Base-by-base conservation (phyloP, 2,329 filamentous ascomycete genomes). In the Anthostomella pinea region DNA sequence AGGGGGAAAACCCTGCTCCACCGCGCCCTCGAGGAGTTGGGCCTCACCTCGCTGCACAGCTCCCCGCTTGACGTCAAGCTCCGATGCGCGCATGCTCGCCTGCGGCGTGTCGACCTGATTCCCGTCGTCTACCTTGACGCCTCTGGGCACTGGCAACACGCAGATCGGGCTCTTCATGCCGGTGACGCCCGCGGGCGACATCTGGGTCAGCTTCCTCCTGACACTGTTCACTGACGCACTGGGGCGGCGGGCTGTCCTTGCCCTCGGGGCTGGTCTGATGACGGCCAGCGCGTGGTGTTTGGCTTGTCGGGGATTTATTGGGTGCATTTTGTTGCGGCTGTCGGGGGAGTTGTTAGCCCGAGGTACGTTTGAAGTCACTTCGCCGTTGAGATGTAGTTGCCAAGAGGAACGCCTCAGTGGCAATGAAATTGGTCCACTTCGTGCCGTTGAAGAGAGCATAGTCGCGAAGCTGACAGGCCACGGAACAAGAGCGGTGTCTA, bases 101-200 rank as follows among this genome's bases (percentile, higher is more conserved):
- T 84, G 83, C 51, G 80, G 79, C 34, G 64, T 66, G 5, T 75
- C 73, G 6, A 76, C 72, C 67, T 81, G 4, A 68, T 81, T 37
- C 67, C 81, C 5, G 78, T 77, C 8, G 63, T 72, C 15, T 81
- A 75, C 44, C 67, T 83, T 6, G 64, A 65, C 10, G 65, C 62
- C n/a, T 2, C 63, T 81, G 2, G 65, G 60, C 7, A 65, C 74
- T 26, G 68, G 73, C 1, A 67, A 77, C 39, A 63, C 69, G 1
- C 62, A 62, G 20, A 75, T 78, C 41, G 80, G 79, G 3, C 59
- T 81, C 1, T 83, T 83, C 60, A 83, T 83, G 79, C 81, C 77
- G 0, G 54, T 82, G 44, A 84, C 80, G 0, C 59, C 83, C 11
- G 62, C 68, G 10, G 80, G 79, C 17, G 80, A 83, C 55, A 69